phyloP scores from a whole-genome alignment of 352 stramenopile genomes.

The Phytopythium vexans region DNA sequence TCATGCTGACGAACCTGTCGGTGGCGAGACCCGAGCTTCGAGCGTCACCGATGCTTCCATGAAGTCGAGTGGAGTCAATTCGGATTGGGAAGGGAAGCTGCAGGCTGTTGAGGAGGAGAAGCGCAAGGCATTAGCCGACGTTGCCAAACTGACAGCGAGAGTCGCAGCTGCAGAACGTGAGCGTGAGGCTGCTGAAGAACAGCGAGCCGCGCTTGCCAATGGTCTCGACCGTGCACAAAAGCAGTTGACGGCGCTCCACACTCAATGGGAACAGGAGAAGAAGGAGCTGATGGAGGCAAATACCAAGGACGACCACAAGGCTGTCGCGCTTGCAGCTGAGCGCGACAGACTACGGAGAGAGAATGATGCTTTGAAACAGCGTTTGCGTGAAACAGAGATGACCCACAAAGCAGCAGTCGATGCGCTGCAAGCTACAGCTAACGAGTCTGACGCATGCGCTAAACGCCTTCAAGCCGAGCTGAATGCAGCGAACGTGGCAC shows the following conservation, averaged over 20 bases:
- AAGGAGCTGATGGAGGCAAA: constrained; percentile 28
- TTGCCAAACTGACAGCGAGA: constrained; percentile 14
- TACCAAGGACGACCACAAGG: constrained; percentile 33
- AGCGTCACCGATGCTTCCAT: constrained; percentile 21
- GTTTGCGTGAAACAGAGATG: constrained; percentile 22
- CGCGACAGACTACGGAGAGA: constrained; percentile 40
- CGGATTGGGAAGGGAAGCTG: constrained; percentile 32
- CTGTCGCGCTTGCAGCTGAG: constrained; percentile 20
- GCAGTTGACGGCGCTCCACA: constrained; percentile 46
- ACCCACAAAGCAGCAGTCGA: constrained; percentile 23
- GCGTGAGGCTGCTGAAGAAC: constrained; percentile 33
- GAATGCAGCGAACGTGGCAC: constrained; percentile 14
- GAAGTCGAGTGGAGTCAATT: constrained; percentile 16
- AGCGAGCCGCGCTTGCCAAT: constrained; percentile 35
- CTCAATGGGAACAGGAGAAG: constrained; percentile 67
- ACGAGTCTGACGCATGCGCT: constrained; percentile 28
- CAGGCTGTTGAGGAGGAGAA: constrained; percentile 25
- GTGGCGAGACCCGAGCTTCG: constrained; percentile 4
- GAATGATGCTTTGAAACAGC: constrained; percentile 33
- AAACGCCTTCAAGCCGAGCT: constrained; percentile 33
- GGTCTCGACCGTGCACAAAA: constrained; percentile 48
- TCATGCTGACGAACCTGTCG: constrained; percentile 4
- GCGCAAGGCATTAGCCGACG: constrained; percentile 17
- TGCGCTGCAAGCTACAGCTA: constrained; percentile 13
- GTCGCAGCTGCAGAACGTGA: constrained; percentile 32